These are phyloP conservation scores for Dendrocalamus latiflorus DNA, from an alignment of 202 grass and related monocot genomes.

Conservation along the genomic window DNA sequence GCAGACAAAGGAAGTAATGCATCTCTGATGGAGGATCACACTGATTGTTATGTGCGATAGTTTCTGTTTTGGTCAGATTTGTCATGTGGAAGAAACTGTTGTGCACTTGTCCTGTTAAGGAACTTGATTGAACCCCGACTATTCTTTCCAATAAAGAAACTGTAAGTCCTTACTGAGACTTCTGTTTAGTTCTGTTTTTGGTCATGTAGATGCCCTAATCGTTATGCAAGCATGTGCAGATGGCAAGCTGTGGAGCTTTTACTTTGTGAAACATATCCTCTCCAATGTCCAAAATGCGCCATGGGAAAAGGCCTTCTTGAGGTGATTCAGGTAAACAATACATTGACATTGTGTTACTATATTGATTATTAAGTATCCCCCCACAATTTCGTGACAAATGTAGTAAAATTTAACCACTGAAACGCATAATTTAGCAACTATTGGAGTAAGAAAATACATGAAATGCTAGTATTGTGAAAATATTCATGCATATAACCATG, in stretches of 20 bases:
- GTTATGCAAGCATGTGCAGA: not conserved
- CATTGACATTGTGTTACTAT: too few relatives aligned
- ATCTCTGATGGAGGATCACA: not conserved
- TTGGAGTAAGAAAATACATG: too few relatives aligned
- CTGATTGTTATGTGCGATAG: constrained; percentile 9
- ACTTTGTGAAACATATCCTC: not conserved
- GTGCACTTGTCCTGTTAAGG: not conserved
- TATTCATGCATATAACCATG: too few relatives aligned
- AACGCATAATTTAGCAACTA: too few relatives aligned
- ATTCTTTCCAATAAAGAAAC: not conserved
- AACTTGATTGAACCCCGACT: not conserved
- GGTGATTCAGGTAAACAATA: too few relatives aligned
- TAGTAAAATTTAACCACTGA: too few relatives aligned
- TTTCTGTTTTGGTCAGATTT: not conserved
- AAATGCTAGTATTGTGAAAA: too few relatives aligned
- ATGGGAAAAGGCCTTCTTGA: too few relatives aligned
- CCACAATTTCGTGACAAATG: too few relatives aligned
- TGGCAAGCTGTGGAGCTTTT: not conserved
- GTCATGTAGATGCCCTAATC: not conserved
- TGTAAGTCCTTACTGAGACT: not conserved
- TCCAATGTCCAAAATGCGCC: not conserved
- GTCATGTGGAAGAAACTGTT: not conserved
- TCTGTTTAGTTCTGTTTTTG: not conserved
- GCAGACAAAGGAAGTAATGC: not conserved
- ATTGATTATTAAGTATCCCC: too few relatives aligned